Evolutionary conservation across 1,284 basidiomycete species (phyloP).

Genomic region (Tausonia pullulans): DNA sequence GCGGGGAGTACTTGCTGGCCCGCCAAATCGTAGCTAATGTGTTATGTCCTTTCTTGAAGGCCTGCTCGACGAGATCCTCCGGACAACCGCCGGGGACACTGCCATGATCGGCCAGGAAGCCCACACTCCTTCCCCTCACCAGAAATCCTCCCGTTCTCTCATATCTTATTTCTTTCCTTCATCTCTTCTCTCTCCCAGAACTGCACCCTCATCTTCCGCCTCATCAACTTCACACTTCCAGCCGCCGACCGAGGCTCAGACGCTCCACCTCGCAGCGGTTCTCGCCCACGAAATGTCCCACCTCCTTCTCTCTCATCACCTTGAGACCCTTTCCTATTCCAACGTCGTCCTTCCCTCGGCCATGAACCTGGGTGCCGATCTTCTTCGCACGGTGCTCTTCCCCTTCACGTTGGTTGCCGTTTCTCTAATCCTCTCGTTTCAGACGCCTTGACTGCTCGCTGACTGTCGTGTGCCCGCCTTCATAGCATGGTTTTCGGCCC

Average conservation of each 20-base stretch:
- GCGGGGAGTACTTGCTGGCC: constrained; percentile 1
- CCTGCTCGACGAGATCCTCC: constrained; percentile 13
- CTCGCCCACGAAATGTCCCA: constrained; percentile 81
- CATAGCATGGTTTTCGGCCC: constrained; percentile 65
- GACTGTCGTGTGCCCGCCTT: neutral
- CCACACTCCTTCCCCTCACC: neutral
- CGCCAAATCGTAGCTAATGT: neutral
- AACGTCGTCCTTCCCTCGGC: constrained; percentile 70
- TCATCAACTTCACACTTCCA: constrained; percentile 30
- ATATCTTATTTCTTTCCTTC: neutral
- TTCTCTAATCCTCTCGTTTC: neutral
- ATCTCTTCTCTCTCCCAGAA: neutral
- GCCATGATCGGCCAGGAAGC: neutral
- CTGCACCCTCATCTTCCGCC: constrained; percentile 27
- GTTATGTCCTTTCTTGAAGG: neutral
- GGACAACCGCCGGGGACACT: neutral
- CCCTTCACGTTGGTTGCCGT: constrained; percentile 49
- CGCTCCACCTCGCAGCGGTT: constrained; percentile 67
- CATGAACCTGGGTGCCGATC: constrained; percentile 60
- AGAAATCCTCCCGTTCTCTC: neutral
- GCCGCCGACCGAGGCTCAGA: constrained; percentile 65
- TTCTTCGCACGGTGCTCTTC: constrained; percentile 64
- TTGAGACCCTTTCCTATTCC: constrained; percentile 71
- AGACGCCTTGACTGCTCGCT: too few species aligned
- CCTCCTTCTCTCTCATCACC: constrained; percentile 72